Evolutionary conservation across 352 stramenopile genomes (phyloP), one percentile per base, ranked within the genome.

Genomic region (Phytopythium boreale): DNA sequence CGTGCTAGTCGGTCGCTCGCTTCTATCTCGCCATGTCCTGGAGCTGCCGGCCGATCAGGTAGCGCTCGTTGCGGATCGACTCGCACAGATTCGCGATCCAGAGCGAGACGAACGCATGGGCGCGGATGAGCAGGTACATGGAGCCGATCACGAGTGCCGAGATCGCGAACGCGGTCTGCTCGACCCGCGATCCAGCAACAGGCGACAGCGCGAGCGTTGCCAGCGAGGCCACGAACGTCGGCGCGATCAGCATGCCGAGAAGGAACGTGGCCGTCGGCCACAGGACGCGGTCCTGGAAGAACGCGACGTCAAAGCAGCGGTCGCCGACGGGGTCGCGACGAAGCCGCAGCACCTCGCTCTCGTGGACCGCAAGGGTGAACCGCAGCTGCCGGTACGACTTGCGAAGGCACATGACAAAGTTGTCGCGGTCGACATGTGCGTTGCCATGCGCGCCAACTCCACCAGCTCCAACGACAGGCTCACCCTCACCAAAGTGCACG

Each of bases 31-130:
- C 81, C 85, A 93, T 96, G 66, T 96, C 88, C 63, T 94, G 84
- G 11, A 96, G 72, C 68, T 95, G 77, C 6, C 87, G 86, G 43
- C 88, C 88, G 62, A 96, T 92, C 43, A 96, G 66, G 73, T 95
- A 96, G 47, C 88, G 84, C 63, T 96, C 88, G 68, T 96, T 93
- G 29, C 86, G 86, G 55, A 96, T 92, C 65, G 84, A 90, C 67
- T 96, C 88, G 61, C 84, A 83, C 27, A 96, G 68, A 17, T 84
- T 82, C 5, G 76, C 70, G 11, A 92, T 59, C 88, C 88, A 96
- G 24, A 66, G 73, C 8, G 61, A 68, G 47, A 92, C 71, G 41
- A 77, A 61, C 37, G 72, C 70, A 63, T 88, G 83, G 20, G 74
- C 87, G 11, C 71, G 64, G 39, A 84, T 46, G 10, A 89, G 47